Conservation (phyloP, 2,329 filamentous ascomycete genomes). For the Rutstroemia sp. region DNA sequence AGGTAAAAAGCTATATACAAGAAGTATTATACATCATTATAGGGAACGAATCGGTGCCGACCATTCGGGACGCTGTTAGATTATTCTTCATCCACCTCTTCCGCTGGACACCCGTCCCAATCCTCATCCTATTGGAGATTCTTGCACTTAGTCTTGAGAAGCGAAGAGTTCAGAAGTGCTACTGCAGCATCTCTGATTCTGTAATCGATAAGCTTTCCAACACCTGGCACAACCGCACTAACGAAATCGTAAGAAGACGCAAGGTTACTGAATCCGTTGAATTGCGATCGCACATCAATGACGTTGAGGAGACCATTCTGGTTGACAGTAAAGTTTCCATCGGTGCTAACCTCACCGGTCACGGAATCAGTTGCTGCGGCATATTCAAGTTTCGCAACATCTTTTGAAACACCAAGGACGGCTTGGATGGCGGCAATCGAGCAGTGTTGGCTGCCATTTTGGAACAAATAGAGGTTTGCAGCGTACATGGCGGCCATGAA, state of each 20-base stretch:
- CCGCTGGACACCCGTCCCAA: too few relatives aligned
- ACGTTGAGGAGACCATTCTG: slow-evolving; percentile 22
- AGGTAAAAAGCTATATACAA: too few relatives aligned
- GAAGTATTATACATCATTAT: too few relatives aligned
- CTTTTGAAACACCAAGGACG: slow-evolving; percentile 18
- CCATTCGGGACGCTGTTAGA: too few relatives aligned
- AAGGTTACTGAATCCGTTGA: slow-evolving; percentile 23
- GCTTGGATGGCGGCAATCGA: neutral
- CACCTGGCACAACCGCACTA: slow-evolving; percentile 22
- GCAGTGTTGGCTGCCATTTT: slow-evolving; percentile 1
- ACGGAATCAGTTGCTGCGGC: slow-evolving; percentile 18
- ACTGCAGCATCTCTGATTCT: slow-evolving; percentile 20
- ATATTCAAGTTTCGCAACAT: slow-evolving; percentile 23
- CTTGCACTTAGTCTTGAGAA: neutral
- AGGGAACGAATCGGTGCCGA: too few relatives aligned
- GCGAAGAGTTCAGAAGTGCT: neutral
- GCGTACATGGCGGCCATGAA: slow-evolving; percentile 26
- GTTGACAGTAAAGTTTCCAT: slow-evolving; percentile 24
- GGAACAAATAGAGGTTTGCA: slow-evolving; percentile 24
- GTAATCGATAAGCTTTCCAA: slow-evolving; percentile 28
- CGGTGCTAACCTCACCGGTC: slow-evolving; percentile 23
- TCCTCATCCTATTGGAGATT: too few relatives aligned
- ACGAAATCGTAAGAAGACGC: slow-evolving; percentile 22
- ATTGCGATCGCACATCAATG: slow-evolving; percentile 22
- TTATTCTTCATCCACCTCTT: too few relatives aligned